Conservation (phyloP, 108 stramenopile genomes). For the Skeletonema potamos region DNA sequence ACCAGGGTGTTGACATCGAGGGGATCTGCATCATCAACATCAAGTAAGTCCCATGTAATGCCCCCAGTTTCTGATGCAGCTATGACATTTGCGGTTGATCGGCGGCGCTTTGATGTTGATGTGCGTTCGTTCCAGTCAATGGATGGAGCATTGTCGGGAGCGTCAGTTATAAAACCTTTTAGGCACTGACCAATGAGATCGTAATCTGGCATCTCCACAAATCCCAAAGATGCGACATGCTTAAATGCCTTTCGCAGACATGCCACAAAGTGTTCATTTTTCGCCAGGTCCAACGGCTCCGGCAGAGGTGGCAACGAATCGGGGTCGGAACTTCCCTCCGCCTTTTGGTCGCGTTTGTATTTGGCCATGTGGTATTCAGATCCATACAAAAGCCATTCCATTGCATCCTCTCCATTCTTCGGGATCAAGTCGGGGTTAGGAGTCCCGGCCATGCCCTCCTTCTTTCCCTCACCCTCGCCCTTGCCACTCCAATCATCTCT, state of each 20-base stretch:
- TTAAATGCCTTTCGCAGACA: slow-evolving; percentile 69
- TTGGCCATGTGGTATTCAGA: slow-evolving; percentile 74
- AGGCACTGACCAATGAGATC: slow-evolving; percentile 67
- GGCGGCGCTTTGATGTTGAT: slow-evolving; percentile 21
- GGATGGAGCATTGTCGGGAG: slow-evolving; percentile 22
- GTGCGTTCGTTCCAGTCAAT: slow-evolving; percentile 49
- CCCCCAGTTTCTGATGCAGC: slow-evolving; percentile 25
- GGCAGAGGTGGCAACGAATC: slow-evolving; percentile 47
- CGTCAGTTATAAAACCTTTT: slow-evolving; percentile 54
- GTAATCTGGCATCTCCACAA: slow-evolving; percentile 77
- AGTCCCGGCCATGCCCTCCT: slow-evolving; percentile 11
- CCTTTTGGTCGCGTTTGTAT: slow-evolving; percentile 43
- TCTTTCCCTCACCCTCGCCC: slow-evolving; percentile 10
- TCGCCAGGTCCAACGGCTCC: slow-evolving; percentile 56
- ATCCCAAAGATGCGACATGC: slow-evolving; percentile 63
- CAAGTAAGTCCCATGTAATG: slow-evolving; percentile 40
- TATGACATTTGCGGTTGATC: slow-evolving; percentile 6
- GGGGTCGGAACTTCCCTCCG: slow-evolving; percentile 20
- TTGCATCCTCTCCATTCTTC: slow-evolving; percentile 49
- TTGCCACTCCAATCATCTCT: slow-evolving; percentile 26
- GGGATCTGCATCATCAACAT: slow-evolving; percentile 40
- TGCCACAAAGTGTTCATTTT: slow-evolving; percentile 55
- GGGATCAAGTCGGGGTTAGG: slow-evolving; percentile 31
- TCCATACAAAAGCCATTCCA: slow-evolving; percentile 66
- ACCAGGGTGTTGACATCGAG: slow-evolving; percentile 22